Conservation (phyloP, 352 stramenopile genomes). For the Nothophytophthora sp. region DNA sequence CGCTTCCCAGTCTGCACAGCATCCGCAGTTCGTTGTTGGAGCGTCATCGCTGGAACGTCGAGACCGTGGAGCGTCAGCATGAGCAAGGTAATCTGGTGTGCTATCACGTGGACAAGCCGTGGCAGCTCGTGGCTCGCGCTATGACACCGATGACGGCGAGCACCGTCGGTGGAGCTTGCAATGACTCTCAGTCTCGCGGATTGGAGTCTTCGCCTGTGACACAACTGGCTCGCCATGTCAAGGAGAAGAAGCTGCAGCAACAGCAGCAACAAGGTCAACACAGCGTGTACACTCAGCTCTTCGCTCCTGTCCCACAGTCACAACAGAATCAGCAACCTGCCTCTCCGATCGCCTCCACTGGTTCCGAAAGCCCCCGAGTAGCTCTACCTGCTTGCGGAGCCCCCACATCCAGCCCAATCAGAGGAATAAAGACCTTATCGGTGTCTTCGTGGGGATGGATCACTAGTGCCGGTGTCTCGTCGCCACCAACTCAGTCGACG, state of each 20-base stretch:
- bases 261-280: constrained; percentile 25
- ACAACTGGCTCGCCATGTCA: constrained; percentile 47
- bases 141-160: constrained; percentile 1
- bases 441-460: too few relatives aligned
- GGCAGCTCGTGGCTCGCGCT: constrained; percentile 33
- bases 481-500: too few relatives aligned
- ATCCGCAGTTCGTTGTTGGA: constrained; percentile 55
- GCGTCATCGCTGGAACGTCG: constrained; percentile 60
- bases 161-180: constrained; percentile 6
- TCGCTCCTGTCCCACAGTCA: constrained; percentile 3
- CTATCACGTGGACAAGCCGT: constrained; percentile 53
- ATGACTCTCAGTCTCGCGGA: constrained; percentile 15
- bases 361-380: constrained; percentile 1
- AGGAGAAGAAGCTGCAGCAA: constrained; percentile 43
- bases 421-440: too few relatives aligned
- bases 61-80: constrained; percentile 30
- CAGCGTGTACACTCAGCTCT: constrained; percentile 18
- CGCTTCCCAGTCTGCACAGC: constrained; percentile 36
- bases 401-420: too few relatives aligned
- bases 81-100: constrained; percentile 20
- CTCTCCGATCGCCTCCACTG: not conserved
- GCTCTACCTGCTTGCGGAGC: constrained; percentile 7
- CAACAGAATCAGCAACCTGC: not conserved
- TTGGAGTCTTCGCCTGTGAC: constrained; percentile 31
- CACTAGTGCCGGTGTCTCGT: too few relatives aligned